A percentile compares a stretch with the other conserved stretches of the same genome.
Evolutionary conservation across 1,139 yeast species (phyloP).

Genomic region (Pichia sp.): DNA sequence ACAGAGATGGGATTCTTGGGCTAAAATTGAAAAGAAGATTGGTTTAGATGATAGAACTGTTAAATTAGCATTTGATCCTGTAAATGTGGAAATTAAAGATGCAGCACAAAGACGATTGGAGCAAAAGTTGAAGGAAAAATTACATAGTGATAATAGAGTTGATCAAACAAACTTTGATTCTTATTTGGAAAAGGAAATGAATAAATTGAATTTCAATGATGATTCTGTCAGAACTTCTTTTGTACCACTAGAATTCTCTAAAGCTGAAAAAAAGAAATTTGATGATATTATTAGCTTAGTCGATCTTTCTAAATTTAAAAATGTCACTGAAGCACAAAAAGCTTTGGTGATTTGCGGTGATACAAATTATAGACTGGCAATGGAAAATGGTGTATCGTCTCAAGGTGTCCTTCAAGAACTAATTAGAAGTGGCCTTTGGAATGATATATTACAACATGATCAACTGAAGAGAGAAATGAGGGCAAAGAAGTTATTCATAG

Average conservation of each 20-base stretch:
- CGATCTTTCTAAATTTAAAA: constrained; percentile 13
- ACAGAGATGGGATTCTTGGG: constrained; percentile 37
- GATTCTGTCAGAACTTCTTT: constrained; percentile 7
- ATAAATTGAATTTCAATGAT: not conserved
- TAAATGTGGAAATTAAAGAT: not conserved
- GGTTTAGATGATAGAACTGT: constrained; percentile 37
- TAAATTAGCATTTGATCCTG: constrained; percentile 7
- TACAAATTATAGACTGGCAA: constrained; percentile 53
- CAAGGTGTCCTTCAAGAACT: constrained; percentile 8
- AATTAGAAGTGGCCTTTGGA: constrained; percentile 25
- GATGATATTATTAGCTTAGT: constrained; percentile 28
- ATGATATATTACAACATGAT: constrained; percentile 49
- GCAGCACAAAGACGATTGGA: constrained; percentile 8
- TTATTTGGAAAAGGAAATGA: constrained; percentile 2
- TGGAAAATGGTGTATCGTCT: constrained; percentile 21
- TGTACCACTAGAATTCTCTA: constrained; percentile 7
- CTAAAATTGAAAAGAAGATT: constrained; percentile 47
- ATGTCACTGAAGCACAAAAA: constrained; percentile 11
- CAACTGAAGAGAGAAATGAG: constrained; percentile 51
- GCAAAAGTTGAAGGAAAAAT: constrained; percentile 4
- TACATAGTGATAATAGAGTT: not conserved
- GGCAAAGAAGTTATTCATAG: constrained; percentile 48
- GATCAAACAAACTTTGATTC: not conserved
- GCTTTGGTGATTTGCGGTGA: constrained; percentile 60
- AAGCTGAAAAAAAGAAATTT: constrained; percentile 38